Conservation (phyloP, 2,329 filamentous ascomycete species). For the Nothophaeocryptopus gaeumannii region DNA sequence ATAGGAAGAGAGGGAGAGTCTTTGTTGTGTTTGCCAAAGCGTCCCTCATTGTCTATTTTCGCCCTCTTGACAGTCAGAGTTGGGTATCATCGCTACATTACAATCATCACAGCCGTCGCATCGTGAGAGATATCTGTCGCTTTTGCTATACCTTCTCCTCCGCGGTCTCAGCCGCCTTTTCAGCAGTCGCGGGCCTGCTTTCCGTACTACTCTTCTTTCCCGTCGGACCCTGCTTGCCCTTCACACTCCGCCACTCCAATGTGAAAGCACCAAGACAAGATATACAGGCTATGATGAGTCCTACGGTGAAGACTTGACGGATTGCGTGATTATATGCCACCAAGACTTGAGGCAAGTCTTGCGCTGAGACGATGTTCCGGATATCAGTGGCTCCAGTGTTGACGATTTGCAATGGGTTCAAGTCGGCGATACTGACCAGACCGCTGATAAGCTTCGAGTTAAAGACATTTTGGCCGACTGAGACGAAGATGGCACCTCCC, state of each 20-base stretch:
- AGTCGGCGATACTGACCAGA: constrained; percentile 5
- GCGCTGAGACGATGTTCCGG: constrained; percentile 23
- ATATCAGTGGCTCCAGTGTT: constrained; percentile 33
- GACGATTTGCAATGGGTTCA: constrained; percentile 20
- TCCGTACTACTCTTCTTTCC: constrained; percentile 14
- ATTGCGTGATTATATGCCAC: constrained; percentile 32
- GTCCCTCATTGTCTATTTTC: not conserved
- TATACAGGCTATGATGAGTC: constrained; percentile 20
- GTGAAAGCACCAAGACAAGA: constrained; percentile 23
- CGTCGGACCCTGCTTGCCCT: constrained; percentile 24
- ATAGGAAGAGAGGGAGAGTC: too few relatives aligned
- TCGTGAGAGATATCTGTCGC: not conserved
- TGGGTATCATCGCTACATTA: constrained; percentile 4
- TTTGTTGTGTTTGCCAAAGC: not conserved
- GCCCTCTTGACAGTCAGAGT: not conserved
- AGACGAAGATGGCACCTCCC: constrained; percentile 44
- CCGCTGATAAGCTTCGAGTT: constrained; percentile 17
- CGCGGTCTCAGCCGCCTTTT: not conserved
- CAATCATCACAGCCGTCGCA: not conserved
- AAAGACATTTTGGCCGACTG: constrained; percentile 39
- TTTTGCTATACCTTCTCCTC: constrained; percentile 11
- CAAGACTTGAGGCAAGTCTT: constrained; percentile 17
- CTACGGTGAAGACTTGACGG: constrained; percentile 30
- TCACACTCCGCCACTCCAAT: constrained; percentile 31
- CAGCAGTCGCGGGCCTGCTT: not conserved